Evolutionary conservation across 352 stramenopile genomes (phyloP), one percentile per base, ranked within the genome.

Genomic region (Pythium aphanidermatum): DNA sequence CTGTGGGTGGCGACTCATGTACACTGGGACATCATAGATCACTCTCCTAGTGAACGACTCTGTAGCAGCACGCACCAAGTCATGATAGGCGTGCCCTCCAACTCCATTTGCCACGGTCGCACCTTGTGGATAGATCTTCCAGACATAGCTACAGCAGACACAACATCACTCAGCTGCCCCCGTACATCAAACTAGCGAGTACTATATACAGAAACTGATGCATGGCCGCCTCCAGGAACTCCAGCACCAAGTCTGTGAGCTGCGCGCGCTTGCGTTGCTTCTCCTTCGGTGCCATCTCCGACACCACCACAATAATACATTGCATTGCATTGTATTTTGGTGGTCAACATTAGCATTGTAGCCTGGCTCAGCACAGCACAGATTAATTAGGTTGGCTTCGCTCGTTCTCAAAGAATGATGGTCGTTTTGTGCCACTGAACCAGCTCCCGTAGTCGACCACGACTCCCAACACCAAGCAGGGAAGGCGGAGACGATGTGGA

Each of bases 21-120:
- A 74, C 28, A 88, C 65, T n/a, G 81, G 81, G 5, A 93, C 74
- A 36, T 76, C 62, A 42, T 91, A 93, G 30, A 89, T 56, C 28
- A 70, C 64, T 12, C 75, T 65, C 32, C 45, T 60, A 43, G 81
- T 68, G 45, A 91, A 93, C 0, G 76, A 48, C 45, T 86, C 76
- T 84, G 46, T 21, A n/a, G n/a, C n/a, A n/a, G n/a, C n/a, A n/a
- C n/a, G n/a, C n/a, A n/a, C n/a, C n/a, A n/a, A n/a, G n/a, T n/a
- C n/a, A n/a, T n/a, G n/a, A n/a, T n/a, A n/a, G n/a, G n/a, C n/a
- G n/a, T n/a, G n/a, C n/a, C n/a, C n/a, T n/a, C n/a, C n/a, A n/a
- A 26, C 30, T 27, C 27, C 33, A 17, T 21, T 42, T 32, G 10
- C 6, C 2, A 24, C 31, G 6, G 3, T 37, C 38, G 17, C 16